Evolutionary conservation across 2,329 filamentous ascomycete species (phyloP), one percentile per base, ranked within the genome.

Genomic region (Penicillium glabrum): DNA sequence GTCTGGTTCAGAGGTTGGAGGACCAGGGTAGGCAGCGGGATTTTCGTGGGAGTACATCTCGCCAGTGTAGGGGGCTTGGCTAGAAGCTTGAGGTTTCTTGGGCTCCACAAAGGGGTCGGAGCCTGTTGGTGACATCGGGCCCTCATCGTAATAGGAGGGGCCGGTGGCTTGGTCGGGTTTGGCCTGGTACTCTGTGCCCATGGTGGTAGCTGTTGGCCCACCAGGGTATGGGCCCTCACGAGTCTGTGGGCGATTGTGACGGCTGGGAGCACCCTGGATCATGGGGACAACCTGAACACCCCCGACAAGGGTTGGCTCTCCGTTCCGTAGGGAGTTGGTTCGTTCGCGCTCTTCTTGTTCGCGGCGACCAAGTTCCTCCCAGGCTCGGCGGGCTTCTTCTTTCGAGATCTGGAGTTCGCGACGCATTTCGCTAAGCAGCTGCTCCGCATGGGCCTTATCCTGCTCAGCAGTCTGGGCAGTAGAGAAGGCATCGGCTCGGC

Each of bases 241-340:
- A 3, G 79, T 78, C 19, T 76, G 74, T 14, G 80, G 78, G 21
- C 75, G 72, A 46, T 79, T 81, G 23, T 74, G 78, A 54, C 82
- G 83, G 67, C 82, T 85, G 3, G 83, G 81, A 13, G 87, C 81
- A 10, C 87, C 87, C 63, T 89, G 88, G 46, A 88, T 88, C 90
- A 96, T 96, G 7, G 95, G 95, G 19, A 98, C 90, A 13, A 99
- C 95, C 69, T 97, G 93, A 13, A 98, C 91, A 43, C 93, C 93
- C 48, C 93, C 92, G 9, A 99, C 90, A 48, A 96, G 82, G 1
- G 92, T 97, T 14, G 93, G 90, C 58, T 92, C 87, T 7, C 95
- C 95, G 61, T 90, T 89, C 67, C 95, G 88, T 24, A 99, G 80
- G n/a, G 91, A 92, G 27, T 86, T 82, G 1, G 90, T 95, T 46